A percentile compares a stretch with the other conserved stretches of the same genome.
Conservation (phyloP, 345 rosid species). For the Psidium friedrichsthalianum region DNA sequence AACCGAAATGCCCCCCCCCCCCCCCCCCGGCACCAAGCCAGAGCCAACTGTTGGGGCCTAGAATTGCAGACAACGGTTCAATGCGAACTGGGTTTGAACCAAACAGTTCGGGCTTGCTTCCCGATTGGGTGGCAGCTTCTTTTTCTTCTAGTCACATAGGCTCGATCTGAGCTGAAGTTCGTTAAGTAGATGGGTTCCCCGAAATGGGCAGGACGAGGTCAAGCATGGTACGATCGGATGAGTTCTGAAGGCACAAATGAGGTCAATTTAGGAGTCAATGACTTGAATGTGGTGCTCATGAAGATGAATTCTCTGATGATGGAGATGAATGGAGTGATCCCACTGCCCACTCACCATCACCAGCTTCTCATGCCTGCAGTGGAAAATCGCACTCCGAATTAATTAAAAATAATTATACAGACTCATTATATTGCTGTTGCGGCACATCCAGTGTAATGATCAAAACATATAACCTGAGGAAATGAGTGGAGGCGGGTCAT, state of each 20-base stretch:
- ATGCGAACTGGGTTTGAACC: conserved; percentile 45
- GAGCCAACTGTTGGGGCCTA: conserved; percentile 71
- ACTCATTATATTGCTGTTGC: not conserved
- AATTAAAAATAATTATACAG: not conserved
- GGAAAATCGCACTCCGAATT: not conserved
- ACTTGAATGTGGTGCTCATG: not conserved
- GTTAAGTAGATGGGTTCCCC: not conserved
- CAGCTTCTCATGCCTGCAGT: conserved; percentile 47
- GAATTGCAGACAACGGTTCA: conserved; percentile 35
- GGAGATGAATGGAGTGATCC: conserved; percentile 81
- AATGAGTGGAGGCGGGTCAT: conserved; percentile 66
- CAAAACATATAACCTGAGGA: conserved; percentile 33
- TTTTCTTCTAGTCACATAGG: conserved; percentile 62
- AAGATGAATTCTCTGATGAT: conserved; percentile 27
- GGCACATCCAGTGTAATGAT: not conserved
- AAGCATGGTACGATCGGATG: conserved; percentile 30
- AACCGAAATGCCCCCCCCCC: too few species aligned
- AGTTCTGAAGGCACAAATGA: conserved; percentile 24
- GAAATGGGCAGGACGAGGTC: conserved; percentile 26
- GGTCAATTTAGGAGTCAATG: conserved; percentile 17
- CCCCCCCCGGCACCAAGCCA: conserved; percentile 59
- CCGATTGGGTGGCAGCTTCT: conserved; percentile 5
- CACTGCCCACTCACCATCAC: conserved; percentile 93
- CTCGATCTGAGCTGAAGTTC: conserved; percentile 14
- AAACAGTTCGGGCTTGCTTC: conserved; percentile 18